Evolutionary conservation across 805 yeast species (phyloP).

Genomic region (Metschnikowia aberdeeniae): DNA sequence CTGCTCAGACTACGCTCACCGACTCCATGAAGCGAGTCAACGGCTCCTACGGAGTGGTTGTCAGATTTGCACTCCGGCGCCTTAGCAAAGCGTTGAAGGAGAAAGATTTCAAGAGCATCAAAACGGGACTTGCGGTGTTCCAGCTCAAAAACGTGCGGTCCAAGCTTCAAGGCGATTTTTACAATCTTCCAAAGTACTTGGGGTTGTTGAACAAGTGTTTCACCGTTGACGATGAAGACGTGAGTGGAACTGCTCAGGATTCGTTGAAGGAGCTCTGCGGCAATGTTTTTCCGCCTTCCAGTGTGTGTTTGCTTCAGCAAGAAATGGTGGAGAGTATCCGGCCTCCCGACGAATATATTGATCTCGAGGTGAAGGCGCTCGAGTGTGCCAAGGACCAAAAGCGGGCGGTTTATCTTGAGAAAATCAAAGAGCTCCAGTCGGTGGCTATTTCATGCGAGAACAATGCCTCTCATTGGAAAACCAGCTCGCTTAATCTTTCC

Average conservation of each 20-base stretch:
- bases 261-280: slow-evolving; percentile 39
- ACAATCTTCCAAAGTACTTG: slow-evolving; percentile 46
- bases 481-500: slow-evolving; percentile 44
- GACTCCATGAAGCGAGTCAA: slow-evolving; percentile 67
- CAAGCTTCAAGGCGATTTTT: slow-evolving; percentile 55
- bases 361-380: slow-evolving; percentile 55
- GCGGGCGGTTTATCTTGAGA: slow-evolving; percentile 38
- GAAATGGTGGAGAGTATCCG: slow-evolving; percentile 42
- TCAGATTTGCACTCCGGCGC: slow-evolving; percentile 46
- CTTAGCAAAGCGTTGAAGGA: slow-evolving; percentile 47
- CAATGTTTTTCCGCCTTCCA: slow-evolving; percentile 31
- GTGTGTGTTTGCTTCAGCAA: slow-evolving; percentile 48
- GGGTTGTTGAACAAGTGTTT: slow-evolving; percentile 52
- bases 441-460: slow-evolving; percentile 24
- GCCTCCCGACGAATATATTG: slow-evolving; percentile 60
- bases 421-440: slow-evolving; percentile 43
- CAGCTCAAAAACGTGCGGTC: slow-evolving; percentile 53
- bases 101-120: slow-evolving; percentile 50
- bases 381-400: slow-evolving; percentile 60
- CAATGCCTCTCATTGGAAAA: slow-evolving; percentile 52
- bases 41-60: slow-evolving; percentile 57
- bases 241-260: slow-evolving; percentile 51
- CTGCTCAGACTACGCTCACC: slow-evolving; percentile 65
- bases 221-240: slow-evolving; percentile 50
- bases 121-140: slow-evolving; percentile 61